Base-by-base conservation (phyloP, 179 eudicot species). In the Sideroxylon spinosum region DNA sequence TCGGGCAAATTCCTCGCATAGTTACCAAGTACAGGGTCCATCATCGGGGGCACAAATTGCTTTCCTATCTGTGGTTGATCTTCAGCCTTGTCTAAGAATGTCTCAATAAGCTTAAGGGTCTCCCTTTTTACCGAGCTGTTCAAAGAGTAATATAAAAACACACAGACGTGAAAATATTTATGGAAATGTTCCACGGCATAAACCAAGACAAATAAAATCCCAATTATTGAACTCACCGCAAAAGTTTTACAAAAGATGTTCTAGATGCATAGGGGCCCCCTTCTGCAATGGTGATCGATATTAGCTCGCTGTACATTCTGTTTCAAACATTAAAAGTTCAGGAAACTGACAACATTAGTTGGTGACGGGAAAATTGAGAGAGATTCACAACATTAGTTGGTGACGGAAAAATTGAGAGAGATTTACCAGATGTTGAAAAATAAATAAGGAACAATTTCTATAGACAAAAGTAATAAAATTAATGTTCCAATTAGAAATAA, bases 271-370 rank as follows among this genome's bases (percentile, higher is more conserved):
- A 92, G 63, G 98, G 99, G 14, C 97, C 97, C 64, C 99, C 99
- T 82, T 89, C 92, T 44, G 97, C 91, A 83, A 94, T 92, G 69
- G 75, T 89, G 76, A 85, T 88, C 17, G 99, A 96, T 87, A 94
- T 92, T 76, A 96, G 97, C 89, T 96, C 99, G 73, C 99, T 94
- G 81, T 96, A 96, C 99, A 96, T 96, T 85, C 99, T 96, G 90
- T 76, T 69, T n/a, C 68, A 76, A 32, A 72, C 65, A 82, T 56
- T 32, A 65, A 74, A 49, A 81, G 20, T 62, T 52, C 44, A 37
- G 44, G 44, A 22, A 6, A 63, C 59, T 3, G 26, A 69, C 17
- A 26, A 56, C 8, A 8, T 10, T 22, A 56, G 25, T 57, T 26
- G 52, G 66, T 37, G 52, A 56, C 3, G 19, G 11, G 10, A 61